Conservation (phyloP, 192 early-diverging fungal genomes). For the Allomyces macrogynus region DNA sequence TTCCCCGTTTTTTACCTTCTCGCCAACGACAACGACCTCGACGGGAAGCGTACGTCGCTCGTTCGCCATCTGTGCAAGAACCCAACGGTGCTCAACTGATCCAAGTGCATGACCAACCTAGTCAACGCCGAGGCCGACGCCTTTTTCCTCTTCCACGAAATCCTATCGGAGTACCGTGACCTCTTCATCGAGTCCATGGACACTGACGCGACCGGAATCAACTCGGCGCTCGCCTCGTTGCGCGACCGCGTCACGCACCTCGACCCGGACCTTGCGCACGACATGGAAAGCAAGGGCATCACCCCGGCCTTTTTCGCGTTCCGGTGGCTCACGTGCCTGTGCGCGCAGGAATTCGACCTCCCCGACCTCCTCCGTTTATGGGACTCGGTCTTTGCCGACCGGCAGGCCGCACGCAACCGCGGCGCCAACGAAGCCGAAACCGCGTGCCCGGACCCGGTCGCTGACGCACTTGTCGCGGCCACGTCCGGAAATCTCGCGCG, state of each 20-base stretch:
- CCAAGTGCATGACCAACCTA: constrained; percentile 3
- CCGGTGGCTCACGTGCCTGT: constrained; percentile 58
- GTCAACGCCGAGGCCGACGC: constrained; percentile 61
- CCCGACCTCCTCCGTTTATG: constrained; percentile 60
- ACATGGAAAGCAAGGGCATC: constrained; percentile 24
- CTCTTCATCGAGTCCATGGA: constrained; percentile 60
- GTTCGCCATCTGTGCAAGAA: neutral
- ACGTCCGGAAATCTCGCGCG: neutral
- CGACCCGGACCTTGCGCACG: no score
- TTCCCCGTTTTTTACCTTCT: constrained; percentile 53
- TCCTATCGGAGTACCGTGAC: constrained; percentile 54
- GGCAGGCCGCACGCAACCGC: constrained; percentile 8
- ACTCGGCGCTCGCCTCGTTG: neutral
- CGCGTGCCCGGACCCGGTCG: neutral
- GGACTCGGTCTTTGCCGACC: constrained; percentile 57
- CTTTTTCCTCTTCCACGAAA: constrained; percentile 50
- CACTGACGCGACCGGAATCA: constrained; percentile 8
- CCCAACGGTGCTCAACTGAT: no score
- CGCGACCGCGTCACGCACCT: no score
- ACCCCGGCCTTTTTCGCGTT: constrained; percentile 53
- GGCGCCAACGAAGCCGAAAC: neutral
- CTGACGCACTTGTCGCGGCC: neutral
- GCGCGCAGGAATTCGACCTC: constrained; percentile 51
- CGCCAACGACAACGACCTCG: constrained; percentile 31
- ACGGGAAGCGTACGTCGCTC: constrained; percentile 7